Evolutionary conservation across 176 grass and related monocot species (phyloP).

Genomic region (Areca catechu): DNA sequence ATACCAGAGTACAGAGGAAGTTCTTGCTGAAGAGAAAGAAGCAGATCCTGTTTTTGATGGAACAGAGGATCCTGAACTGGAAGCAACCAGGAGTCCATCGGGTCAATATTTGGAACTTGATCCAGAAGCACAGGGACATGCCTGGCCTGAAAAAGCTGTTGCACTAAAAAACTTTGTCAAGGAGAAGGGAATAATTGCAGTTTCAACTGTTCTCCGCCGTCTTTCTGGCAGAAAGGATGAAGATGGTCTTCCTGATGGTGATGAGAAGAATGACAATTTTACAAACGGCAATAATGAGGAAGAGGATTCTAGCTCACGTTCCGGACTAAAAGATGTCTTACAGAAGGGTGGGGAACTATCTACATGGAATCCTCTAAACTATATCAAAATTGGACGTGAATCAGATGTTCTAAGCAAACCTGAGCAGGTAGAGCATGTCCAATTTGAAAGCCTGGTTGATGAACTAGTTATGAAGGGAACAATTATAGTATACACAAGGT

Average conservation of each 20-base stretch:
- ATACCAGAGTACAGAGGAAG: slow-evolving; percentile 32
- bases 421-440: slow-evolving; percentile 26
- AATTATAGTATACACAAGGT: slow-evolving; percentile 71
- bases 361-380: slow-evolving; percentile 83
- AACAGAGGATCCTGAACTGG: slow-evolving; percentile 67
- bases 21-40: slow-evolving; percentile 55
- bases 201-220: slow-evolving; percentile 72
- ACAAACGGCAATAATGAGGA: slow-evolving; percentile 26
- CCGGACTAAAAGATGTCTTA: slow-evolving; percentile 30
- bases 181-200: slow-evolving; percentile 65
- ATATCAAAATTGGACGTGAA: slow-evolving; percentile 67
- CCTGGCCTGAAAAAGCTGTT: slow-evolving; percentile 69
- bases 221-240: slow-evolving; percentile 88
- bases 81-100: slow-evolving; percentile 37
- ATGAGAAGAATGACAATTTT: slow-evolving; percentile 33
- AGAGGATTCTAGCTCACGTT: slow-evolving; percentile 24
- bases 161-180: slow-evolving; percentile 85
- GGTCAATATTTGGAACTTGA: slow-evolving; percentile 37
- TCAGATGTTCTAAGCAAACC: slow-evolving; percentile 25
- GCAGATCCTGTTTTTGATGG: slow-evolving; percentile 90
- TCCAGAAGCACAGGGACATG: slow-evolving; percentile 31
- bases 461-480: slow-evolving; percentile 46
- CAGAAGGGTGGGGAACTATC: slow-evolving; percentile 44
- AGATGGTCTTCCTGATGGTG: slow-evolving; percentile 32
- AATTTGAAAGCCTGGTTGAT: slow-evolving; percentile 19